phyloP scores from a whole-genome alignment of 345 rosid species.

The Gossypium ekmanianum region DNA sequence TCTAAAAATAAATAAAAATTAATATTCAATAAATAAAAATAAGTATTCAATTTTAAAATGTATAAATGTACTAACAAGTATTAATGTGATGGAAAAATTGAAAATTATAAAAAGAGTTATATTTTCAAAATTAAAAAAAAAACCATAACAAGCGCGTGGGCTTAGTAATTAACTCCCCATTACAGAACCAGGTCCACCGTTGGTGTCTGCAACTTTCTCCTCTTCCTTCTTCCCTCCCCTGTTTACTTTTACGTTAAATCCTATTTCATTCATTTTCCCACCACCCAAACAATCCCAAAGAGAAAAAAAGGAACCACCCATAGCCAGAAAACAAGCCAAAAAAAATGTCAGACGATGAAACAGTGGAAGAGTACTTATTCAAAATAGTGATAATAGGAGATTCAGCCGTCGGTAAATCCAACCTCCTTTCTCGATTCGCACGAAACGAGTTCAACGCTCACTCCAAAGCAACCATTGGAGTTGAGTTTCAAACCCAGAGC shows the following conservation, averaged over 20 bases:
- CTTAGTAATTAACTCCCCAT: neutral
- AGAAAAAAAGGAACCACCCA: neutral
- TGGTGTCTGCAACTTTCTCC: constrained; percentile 2
- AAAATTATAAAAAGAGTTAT: neutral
- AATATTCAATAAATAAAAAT: too few species aligned
- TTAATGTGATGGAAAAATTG: neutral
- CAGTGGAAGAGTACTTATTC: constrained; percentile 76
- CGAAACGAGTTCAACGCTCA: constrained; percentile 86
- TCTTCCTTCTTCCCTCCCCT: neutral
- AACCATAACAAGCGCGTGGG: neutral
- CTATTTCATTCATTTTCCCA: neutral
- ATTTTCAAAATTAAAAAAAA: neutral
- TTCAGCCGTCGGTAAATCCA: constrained; percentile 93
- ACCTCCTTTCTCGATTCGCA: constrained; percentile 80
- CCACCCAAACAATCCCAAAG: neutral
- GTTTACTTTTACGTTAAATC: neutral
- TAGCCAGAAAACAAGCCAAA: neutral
- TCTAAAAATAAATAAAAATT: neutral
- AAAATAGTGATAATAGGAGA: constrained; percentile 87
- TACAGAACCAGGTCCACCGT: neutral
- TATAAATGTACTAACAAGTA: neutral
- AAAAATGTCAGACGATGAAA: constrained; percentile 38
- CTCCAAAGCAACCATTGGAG: constrained; percentile 90
- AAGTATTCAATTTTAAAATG: too few species aligned
- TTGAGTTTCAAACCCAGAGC: constrained; percentile 88